These are phyloP conservation scores for Stephania japonica DNA, from an alignment of 164 flowering plant species.

Conservation along the genomic window DNA sequence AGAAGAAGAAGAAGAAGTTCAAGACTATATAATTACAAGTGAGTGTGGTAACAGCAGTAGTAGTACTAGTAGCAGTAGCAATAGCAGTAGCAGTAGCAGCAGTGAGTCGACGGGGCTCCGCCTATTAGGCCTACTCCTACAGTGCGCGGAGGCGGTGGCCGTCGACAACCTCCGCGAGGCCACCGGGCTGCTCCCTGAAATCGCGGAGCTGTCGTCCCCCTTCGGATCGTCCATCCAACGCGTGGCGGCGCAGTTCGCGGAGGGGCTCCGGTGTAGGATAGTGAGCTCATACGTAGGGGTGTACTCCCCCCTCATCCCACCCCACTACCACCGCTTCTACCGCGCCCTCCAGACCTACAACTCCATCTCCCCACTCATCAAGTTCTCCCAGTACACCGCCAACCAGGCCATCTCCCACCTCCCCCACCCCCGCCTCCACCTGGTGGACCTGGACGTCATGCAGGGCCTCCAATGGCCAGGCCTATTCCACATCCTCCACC, in stretches of 20 bases:
- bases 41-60: not conserved
- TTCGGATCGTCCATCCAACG: slow-evolving; percentile 82
- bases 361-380: slow-evolving; percentile 62
- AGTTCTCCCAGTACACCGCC: slow-evolving; percentile 89
- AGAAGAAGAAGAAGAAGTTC: slow-evolving; percentile 5
- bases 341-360: slow-evolving; percentile 70
- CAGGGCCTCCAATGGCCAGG: slow-evolving; percentile 99
- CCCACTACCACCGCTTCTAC: slow-evolving; percentile 42
- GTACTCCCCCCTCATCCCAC: slow-evolving; percentile 42
- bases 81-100: not conserved
- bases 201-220: slow-evolving; percentile 73
- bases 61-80: no score
- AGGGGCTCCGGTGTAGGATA: slow-evolving; percentile 66
- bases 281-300: slow-evolving; percentile 47
- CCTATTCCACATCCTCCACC: slow-evolving; percentile 79
- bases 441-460: slow-evolving; percentile 88
- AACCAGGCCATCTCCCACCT: slow-evolving; percentile 81
- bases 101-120: slow-evolving; percentile 42
- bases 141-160: slow-evolving; percentile 85
- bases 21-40: no score
- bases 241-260: slow-evolving; percentile 79
- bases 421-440: slow-evolving; percentile 62
- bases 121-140: slow-evolving; percentile 60
- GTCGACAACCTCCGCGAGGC: slow-evolving; percentile 61
- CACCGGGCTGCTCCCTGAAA: slow-evolving; percentile 58